These are phyloP conservation scores for Calophaca sinica DNA, from an alignment of 306 rosid genomes.

Conservation along the genomic window DNA sequence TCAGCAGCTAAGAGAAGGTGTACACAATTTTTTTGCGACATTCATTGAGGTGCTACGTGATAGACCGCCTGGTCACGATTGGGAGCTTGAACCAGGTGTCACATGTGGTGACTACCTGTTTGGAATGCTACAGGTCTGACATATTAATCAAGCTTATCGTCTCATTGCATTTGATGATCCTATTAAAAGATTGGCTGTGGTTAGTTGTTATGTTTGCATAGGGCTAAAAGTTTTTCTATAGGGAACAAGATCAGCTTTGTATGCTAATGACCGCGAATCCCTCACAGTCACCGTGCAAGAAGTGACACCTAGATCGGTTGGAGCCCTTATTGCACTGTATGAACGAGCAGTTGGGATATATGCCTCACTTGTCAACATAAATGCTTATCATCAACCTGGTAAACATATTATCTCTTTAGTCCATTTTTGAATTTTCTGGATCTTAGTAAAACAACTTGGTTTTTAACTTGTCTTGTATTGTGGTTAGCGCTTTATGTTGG, in stretches of 20 bases:
- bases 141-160: constrained; percentile 25
- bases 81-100: constrained; percentile 99
- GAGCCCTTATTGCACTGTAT: constrained; percentile 91
- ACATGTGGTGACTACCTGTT: constrained; percentile 99
- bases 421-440: constrained; percentile 12
- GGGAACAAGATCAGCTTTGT: constrained; percentile 98
- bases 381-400: constrained; percentile 99
- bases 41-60: constrained; percentile 96
- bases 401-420: constrained; percentile 37
- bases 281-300: constrained; percentile 90
- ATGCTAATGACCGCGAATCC: constrained; percentile 82
- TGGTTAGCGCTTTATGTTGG: constrained; percentile 4
- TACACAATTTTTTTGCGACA: constrained; percentile 92
- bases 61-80: constrained; percentile 99
- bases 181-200: neutral
- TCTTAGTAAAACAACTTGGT: neutral
- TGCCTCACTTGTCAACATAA: constrained; percentile 85
- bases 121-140: constrained; percentile 95
- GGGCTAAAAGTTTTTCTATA: constrained; percentile 49
- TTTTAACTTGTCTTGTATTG: neutral
- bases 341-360: constrained; percentile 98
- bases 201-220: constrained; percentile 16
- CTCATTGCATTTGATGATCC: constrained; percentile 6
- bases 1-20: constrained; percentile 98
- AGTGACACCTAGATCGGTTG: constrained; percentile 89